Conservation (phyloP, 768 basidiomycete genomes). For the Multifurca ochricompacta region DNA sequence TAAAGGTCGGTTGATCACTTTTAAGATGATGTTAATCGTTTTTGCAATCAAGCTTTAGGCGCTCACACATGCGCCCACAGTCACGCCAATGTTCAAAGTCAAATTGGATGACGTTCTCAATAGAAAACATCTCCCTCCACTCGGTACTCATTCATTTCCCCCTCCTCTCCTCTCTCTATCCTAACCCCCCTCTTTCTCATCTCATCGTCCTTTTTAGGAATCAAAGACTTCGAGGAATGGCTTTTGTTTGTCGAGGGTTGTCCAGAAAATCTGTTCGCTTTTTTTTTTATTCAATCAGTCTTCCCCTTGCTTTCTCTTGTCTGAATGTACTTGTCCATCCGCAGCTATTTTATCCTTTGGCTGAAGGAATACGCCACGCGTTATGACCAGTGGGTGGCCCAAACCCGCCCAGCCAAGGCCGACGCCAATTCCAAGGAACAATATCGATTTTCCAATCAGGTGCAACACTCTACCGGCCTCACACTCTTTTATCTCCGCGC, state of each 20-base stretch:
- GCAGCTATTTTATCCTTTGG: slow-evolving; percentile 76
- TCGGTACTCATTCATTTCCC: slow-evolving; percentile 35
- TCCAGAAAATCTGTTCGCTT: slow-evolving; percentile 63
- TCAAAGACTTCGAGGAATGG: slow-evolving; percentile 62
- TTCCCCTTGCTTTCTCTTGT: background rate
- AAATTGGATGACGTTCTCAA: slow-evolving; percentile 69
- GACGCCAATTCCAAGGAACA: slow-evolving; percentile 7
- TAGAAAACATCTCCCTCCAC: slow-evolving; percentile 69
- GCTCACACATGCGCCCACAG: background rate
- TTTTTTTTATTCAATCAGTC: too few relatives aligned
- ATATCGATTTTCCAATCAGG: slow-evolving; percentile 19
- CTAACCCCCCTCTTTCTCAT: background rate
- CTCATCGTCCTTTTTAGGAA: slow-evolving; percentile 3
- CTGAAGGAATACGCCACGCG: slow-evolving; percentile 59
- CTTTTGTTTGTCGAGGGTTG: slow-evolving; percentile 68
- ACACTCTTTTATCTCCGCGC: slow-evolving; percentile 73
- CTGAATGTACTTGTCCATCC: slow-evolving; percentile 3
- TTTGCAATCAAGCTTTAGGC: background rate
- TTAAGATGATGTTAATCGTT: background rate
- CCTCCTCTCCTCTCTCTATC: background rate
- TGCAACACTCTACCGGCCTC: slow-evolving; percentile 32
- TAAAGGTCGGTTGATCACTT: slow-evolving; percentile 32
- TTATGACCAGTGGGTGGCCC: slow-evolving; percentile 35
- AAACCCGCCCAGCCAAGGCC: slow-evolving; percentile 15
- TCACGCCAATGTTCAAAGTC: slow-evolving; percentile 61